Percentiles rank a stretch among this genome's conserved stretches.
These are phyloP conservation scores for Candida cerambycidarum DNA, from an alignment of 805 yeast species.

Conservation along the genomic window DNA sequence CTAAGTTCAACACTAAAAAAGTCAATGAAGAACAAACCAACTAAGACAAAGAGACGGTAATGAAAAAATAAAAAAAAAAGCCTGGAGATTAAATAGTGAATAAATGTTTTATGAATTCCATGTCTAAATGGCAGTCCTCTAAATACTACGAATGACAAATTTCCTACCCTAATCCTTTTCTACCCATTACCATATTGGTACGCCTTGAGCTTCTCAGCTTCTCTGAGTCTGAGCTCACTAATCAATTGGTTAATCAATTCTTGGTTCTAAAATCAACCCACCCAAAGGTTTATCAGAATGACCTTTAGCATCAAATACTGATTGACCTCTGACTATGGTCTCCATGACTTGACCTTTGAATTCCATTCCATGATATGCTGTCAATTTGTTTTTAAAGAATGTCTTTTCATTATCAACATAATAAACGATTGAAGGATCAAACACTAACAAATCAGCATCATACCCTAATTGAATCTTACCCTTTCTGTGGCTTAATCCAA, in stretches of 20 bases:
- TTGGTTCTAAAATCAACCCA: slow-evolving; percentile 56
- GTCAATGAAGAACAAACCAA: not conserved
- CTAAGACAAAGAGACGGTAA: not conserved
- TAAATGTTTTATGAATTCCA: not conserved
- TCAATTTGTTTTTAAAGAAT: slow-evolving; percentile 79
- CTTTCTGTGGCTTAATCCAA: slow-evolving; percentile 70
- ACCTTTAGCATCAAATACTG: slow-evolving; percentile 63
- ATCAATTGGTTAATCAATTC: slow-evolving; percentile 28
- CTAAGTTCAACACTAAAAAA: slow-evolving; percentile 2
- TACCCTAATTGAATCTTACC: slow-evolving; percentile 72
- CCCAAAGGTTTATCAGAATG: slow-evolving; percentile 61
- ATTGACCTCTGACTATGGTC: slow-evolving; percentile 75
- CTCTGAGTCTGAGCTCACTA: no score
- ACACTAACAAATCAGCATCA: slow-evolving; percentile 87
- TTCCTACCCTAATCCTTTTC: not conserved
- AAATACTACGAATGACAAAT: not conserved
- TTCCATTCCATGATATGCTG: slow-evolving; percentile 77
- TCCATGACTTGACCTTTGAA: slow-evolving; percentile 74
- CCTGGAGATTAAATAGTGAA: not conserved
- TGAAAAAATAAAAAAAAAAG: not conserved
- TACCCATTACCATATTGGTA: not conserved
- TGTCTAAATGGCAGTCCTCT: no score
- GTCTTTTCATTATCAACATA: slow-evolving; percentile 54
- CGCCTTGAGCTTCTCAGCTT: no score
- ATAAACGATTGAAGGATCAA: slow-evolving; percentile 61